Evolutionary conservation across 768 basidiomycete species (phyloP), one percentile per base, ranked within the genome.

Genomic region (Lentinula guzmanii): DNA sequence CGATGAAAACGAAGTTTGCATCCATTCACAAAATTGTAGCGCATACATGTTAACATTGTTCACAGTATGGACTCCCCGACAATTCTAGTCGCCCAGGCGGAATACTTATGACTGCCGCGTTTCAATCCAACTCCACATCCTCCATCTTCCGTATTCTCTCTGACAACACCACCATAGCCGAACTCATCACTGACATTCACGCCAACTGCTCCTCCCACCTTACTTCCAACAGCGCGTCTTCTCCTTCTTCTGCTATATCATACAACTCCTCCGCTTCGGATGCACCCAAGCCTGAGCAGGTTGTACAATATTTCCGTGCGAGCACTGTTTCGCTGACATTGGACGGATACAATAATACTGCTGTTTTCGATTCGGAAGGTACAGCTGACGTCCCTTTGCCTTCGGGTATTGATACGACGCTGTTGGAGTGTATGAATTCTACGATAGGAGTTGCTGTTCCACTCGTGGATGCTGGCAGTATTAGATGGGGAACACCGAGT

Each of bases 321-420:
- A 82, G 81, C 64, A 81, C 78, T 43, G 76, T 82, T 33, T 80
- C 76, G 4, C 77, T 87, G 6, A 79, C 80, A 0, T 73, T 86
- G 6, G 81, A 86, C 52, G 82, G 81, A 1, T 87, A 86, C 69
- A 85, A 86, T 65, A 79, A 86, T 66, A 79, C 82, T 0, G 81
- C 78, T 3, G 80, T 78, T 2, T 70, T 82, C 41, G 68, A 68
- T 21, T 46, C 67, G 1, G 66, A 77, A 54, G 64, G 68, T 7
- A 63, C 70, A 0, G 62, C 76, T 0, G 72, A 76, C 52, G 67
- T 76, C 0, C 72, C 77, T 10, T 71, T 85, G 8, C 85, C 79
- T 1, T 63, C 68, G 0, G 71, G 70, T 39, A 70, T 81, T 21
- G 79, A 85, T 63, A 66, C 33, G 21, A 70, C 69, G 0, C 69